Evolutionary conservation across 164 flowering plant species (phyloP).

Genomic region (Stephania cephalantha): DNA sequence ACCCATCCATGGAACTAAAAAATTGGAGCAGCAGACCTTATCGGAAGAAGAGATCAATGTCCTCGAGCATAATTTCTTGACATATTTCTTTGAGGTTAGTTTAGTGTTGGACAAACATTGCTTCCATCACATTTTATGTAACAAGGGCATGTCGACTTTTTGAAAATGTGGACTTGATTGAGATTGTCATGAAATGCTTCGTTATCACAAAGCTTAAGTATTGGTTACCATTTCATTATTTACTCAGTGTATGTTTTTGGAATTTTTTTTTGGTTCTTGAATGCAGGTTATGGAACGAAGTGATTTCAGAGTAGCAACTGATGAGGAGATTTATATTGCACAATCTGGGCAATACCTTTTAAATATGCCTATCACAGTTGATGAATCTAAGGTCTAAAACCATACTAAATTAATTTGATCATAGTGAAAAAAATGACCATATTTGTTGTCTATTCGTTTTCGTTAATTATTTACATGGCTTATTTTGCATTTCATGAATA

Average conservation of each 20-base stretch:
- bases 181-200: no score
- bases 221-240: neutral
- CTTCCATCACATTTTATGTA: no score
- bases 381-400: slow-evolving; percentile 73
- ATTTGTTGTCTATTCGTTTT: neutral
- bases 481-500: slow-evolving; percentile 18
- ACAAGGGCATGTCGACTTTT: no score
- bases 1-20: slow-evolving; percentile 67
- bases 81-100: slow-evolving; percentile 68
- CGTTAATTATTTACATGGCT: neutral
- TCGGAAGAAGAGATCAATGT: slow-evolving; percentile 57
- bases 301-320: slow-evolving; percentile 70
- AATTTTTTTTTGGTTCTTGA: neutral
- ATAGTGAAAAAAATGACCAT: neutral
- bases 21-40: slow-evolving; percentile 70
- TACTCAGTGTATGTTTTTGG: neutral
- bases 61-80: slow-evolving; percentile 84
- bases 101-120: neutral
- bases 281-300: slow-evolving; percentile 84
- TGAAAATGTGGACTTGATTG: no score
- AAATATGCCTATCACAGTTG: slow-evolving; percentile 83
- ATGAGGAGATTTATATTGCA: slow-evolving; percentile 80
- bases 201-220: neutral
- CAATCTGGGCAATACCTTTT: slow-evolving; percentile 84
- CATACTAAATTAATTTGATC: neutral